Base-by-base conservation (phyloP, 1,284 basidiomycete genomes). In the Apiotrichum brassicae region DNA sequence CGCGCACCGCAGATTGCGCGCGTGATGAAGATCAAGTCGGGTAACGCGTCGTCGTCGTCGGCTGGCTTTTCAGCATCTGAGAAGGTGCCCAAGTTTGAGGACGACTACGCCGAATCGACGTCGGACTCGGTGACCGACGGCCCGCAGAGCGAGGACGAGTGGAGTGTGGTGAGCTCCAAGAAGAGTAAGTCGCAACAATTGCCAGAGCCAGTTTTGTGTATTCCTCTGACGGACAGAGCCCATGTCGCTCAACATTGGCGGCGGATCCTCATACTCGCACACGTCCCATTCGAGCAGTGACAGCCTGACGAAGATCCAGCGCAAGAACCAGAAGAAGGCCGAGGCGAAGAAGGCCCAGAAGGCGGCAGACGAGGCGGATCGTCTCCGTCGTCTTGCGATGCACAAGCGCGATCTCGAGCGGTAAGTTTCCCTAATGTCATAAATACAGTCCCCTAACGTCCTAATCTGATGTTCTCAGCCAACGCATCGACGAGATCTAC, bases 321-420 rank as follows among this genome's bases (percentile, higher is more conserved):
- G 57, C 51, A 71, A 71, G 63, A 71, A 71, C 46, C 62, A 61
- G 16, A 68, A 68, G 51, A 68, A 70, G 58, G 51, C 64, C 12
- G 68, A 68, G 28, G 61, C 57, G n/a, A 71, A 71, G 52, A 68
- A 68, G 47, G 64, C 58, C 3, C 55, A 59, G 14, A 60, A 58
- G 53, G 65, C 57, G 13, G 65, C 57, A 2, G 69, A 70, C 24
- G 69, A 71, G 50, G 61, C 55, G 13, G 69, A 71, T 32, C 48
- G 69, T 18, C 53, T 58, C 40, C 53, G 60, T 49, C 54, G 69
- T 7, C 43, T 71, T 24, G 61, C 61, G 5, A 53, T 54, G 54
- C 69, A 71, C 60, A 67, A 62, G 49, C 56, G 56, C 38, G 62
- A 61, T 34, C 58, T 69, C 35, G 65, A 70, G 51, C 58, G 63